Evolutionary conservation across 2,329 filamentous ascomycete species (phyloP), one percentile per base, ranked within the genome.

Genomic region (Penicillium frequentans): DNA sequence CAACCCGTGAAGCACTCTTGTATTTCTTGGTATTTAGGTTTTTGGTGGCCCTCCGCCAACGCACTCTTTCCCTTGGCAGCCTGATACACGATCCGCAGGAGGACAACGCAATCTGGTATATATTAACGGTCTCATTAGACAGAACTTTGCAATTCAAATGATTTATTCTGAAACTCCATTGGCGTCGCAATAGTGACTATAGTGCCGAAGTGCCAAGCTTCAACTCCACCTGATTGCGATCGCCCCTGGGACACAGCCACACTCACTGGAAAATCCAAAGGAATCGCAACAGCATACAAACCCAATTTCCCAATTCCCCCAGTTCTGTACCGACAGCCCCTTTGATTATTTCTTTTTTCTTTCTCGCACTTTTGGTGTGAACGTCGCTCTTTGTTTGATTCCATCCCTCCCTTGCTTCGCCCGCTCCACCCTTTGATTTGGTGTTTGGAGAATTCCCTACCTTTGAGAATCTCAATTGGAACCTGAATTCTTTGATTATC

Each of bases 151-250:
- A 49, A 13, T 24, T 24, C 19, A n/a, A 24, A 35, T 21, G 13
- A 13, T n/a, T 49, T 21, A 49, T 37, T 37, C 29, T 27, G 47
- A 39, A 35, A 39, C 29, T 14, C 9, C 10, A 39, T 39, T 21
- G 9, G 31, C 31, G 26, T 43, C 23, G 23, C n/a, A 42, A 29
- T 29, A 37, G 16, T 23, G 39, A 13, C 11, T 11, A 14, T 42
- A 13, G n/a, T 23, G 19, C 19, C 19, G 5, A 3, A 51, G 24
- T 44, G 49, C 49, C 49, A 52, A 52, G 49, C 49, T 52, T 53
- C 43, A 47, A 45, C 50, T 53, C 50, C 50, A 53, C 50, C 50
- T 47, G 37, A 19, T 52, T 39, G 26, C 23, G 49, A 52, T 52
- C 49, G 26, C 49, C 49, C 49, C 49, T 52, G 50, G 42, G 26